Base-by-base conservation (phyloP, 306 rosid species). In the Vachellia pachyceras region DNA sequence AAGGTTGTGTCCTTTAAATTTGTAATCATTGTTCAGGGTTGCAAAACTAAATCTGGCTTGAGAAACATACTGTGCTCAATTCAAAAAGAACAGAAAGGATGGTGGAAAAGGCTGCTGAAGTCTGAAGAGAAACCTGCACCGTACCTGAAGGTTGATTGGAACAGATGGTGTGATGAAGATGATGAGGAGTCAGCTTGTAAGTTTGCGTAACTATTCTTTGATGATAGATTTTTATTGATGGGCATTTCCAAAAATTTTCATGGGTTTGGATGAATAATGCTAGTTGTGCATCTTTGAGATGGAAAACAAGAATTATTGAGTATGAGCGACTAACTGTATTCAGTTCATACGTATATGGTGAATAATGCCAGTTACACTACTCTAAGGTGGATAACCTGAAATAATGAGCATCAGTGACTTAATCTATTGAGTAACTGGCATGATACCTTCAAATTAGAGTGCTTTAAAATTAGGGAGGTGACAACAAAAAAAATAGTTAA, bases 51-150 rank as follows among this genome's bases (percentile, higher is more conserved):
- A 82, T 57, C 85, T 55, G 92, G 98, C 78, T 73, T 88, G 74
- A 89, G 98, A 86, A 93, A 91, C 88, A 93, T 91, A 57, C 77
- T 91, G 25, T 93, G 97, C 85, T 86, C 90, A 52, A 77, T 93
- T 78, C 97, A 90, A 87, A 93, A 93, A 83, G 88, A 86, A 72
- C 87, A 91, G 81, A 91, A 85, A 79, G 91, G 88, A 78, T 93
- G 98, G 98, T 93, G 98, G 93, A 87, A 89, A 77, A 82, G 98
- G 82, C 75, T 93, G 23, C 87, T 91, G 83, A 91, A 91, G 90
- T 86, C 94, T 49, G 93, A 89, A 87, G 93, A 76, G 81, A 93
- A 91, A 77, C 97, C 97, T 55, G 94, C 97, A 18, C 97, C 97
- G 6, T 91, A 91, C 85, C 83, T 93, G 65, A 91, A 93, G 84